Evolutionary conservation across 2,329 filamentous ascomycete genomes (phyloP), one percentile per base, ranked within the genome.

Genomic region (Didymella exigua): DNA sequence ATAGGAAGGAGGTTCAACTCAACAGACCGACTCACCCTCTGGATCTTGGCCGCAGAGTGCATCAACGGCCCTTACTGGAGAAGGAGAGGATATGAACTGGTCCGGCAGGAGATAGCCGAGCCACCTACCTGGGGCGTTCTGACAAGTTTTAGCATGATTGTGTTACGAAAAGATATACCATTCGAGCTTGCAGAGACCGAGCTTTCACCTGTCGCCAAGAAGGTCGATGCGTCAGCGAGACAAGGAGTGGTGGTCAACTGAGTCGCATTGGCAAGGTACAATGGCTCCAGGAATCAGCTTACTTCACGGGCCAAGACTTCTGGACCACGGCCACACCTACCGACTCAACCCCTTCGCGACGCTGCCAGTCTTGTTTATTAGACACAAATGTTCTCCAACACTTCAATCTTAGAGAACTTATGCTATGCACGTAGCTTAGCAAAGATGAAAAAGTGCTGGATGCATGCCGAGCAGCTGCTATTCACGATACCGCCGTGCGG

Each of bases 401-500:
- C 79, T 13, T 82, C 83, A 0, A 79, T 89, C 33, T 77, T 85
- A 67, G 81, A 87, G 21, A 56, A 56, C 14, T 42, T 53, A 11
- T 43, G 50, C 13, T 53, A 53, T 26, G 52, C 52, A 9, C 40
- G 40, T 34, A 45, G 34, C 21, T 36, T 19, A 11, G 52, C 52
- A 4, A 45, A 1, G 34, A 55, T 8, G 41, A 45, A 4, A 46
- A 55, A 8, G 41, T 55, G 1, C 31, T 40, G 7, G 46, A 44
- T 1, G 46, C 52, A 16, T 55, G 52, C 16, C 40, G 33, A 10
- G 52, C 45, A 14, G 52, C 52, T 21, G 52, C 52, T 19, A 55
- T 55, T 4, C 91, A 97, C 69, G 92, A 96, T 58, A 97, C 97
- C 69, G 87, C 98, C 62, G 82, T 80, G 2, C 76, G 81, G 9